Base-by-base conservation (phyloP, 106 monocot genomes). In the Acorus calamus region DNA sequence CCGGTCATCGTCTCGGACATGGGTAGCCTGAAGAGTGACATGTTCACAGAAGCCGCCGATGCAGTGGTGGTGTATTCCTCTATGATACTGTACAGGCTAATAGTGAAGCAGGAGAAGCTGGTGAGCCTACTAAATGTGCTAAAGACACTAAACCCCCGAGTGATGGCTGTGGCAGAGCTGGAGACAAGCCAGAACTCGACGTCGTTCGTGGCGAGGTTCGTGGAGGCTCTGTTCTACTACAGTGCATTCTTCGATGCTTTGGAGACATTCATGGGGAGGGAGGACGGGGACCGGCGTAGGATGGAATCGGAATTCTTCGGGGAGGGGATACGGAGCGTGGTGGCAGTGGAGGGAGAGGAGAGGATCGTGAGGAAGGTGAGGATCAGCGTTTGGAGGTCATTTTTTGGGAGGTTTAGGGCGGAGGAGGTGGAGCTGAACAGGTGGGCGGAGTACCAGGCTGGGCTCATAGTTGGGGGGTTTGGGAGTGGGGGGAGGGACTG, bases 381-480 rank as follows among this genome's bases (percentile, higher is more conserved):
- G 3, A 12, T 14, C 66, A 2, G 55, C 13, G 10, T 59, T 14
- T 54, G 14, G 10, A 3, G n/a, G 3, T n/a, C 7, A 2, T 57
- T 57, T 7, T 6, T 57, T 28, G 28, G 28, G 28, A 28, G 65
- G 56, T 65, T 65, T 50, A 50, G 65, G 3, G 46, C 65, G 3
- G 52, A 52, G 14, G 73, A 73, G 11, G 51, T 14, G 14, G 58
- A 58, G 3, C 44, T 65, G 50, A 73, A 11, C 52, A 44, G 59
- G 44, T 59, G 42, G 47, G 57, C 73, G 44, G 2, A 51, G 9
- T 73, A 73, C 50, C 65, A 65, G 42, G 65, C 58, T 9, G 41
- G 65, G 12, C 50, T 73, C 43, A 7, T 73, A n/a, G 47, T 50
- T 2, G 65, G 65, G 11, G 44, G 65, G 41, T 73, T 65, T 52